phyloP scores from a whole-genome alignment of 106 monocot species.

The Hemerocallis citrina region DNA sequence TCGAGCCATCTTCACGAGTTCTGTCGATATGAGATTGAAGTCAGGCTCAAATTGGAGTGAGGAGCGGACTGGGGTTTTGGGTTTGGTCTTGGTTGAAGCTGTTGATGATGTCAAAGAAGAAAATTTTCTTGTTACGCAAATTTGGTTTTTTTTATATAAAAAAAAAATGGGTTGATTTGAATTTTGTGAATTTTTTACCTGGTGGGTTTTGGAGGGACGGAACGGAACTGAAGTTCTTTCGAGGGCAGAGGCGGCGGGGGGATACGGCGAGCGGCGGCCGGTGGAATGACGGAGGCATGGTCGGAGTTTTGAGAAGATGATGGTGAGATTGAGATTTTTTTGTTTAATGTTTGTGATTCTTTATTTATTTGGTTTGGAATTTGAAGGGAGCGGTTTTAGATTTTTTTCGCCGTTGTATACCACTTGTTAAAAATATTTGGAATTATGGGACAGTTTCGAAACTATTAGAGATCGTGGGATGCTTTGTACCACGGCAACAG shows the following conservation, averaged over 20 bases:
- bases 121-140: neutral
- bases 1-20: slow-evolving; percentile 18
- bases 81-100: slow-evolving; percentile 6
- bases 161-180: neutral
- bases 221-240: slow-evolving; percentile 12
- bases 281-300: slow-evolving; percentile 20
- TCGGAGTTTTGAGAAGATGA: neutral
- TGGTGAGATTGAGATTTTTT: too few relatives aligned
- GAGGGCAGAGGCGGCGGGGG: slow-evolving; percentile 68
- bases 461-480: too few relatives aligned
- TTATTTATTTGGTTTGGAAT: too few relatives aligned
- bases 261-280: slow-evolving; percentile 64
- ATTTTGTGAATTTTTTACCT: neutral
- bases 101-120: neutral
- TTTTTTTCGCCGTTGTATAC: too few relatives aligned
- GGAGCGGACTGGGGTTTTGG: slow-evolving; percentile 9
- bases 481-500: too few relatives aligned
- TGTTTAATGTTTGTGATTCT: too few relatives aligned
- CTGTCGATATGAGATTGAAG: slow-evolving; percentile 19
- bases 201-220: slow-evolving; percentile 10
- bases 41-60: slow-evolving; percentile 7
- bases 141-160: neutral
- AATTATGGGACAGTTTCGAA: too few relatives aligned
- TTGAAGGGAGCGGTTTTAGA: too few relatives aligned
- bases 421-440: too few relatives aligned